Conservation (phyloP, 129 eudicot species). For the Escallonia herrerae region DNA sequence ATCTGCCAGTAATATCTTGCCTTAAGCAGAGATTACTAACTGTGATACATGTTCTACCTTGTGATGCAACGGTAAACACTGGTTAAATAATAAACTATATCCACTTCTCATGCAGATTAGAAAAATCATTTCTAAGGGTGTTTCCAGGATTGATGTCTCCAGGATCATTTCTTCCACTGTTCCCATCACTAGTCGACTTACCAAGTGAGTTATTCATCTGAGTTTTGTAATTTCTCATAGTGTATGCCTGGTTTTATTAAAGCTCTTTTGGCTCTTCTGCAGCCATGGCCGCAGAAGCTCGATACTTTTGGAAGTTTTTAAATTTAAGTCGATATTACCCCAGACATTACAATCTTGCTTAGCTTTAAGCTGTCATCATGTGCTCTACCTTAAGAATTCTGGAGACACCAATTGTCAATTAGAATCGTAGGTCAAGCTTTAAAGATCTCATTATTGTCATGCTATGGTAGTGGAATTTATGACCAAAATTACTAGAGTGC, state of each 20-base stretch:
- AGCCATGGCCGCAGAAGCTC: not conserved
- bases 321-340: not conserved
- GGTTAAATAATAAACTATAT: conserved; percentile 7
- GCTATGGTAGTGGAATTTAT: no score
- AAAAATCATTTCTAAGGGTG: conserved; percentile 48
- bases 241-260: no score
- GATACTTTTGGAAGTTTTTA: not conserved
- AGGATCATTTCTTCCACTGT: conserved; percentile 91
- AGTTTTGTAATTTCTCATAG: no score
- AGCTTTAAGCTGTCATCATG: no score
- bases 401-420: no score
- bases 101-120: conserved; percentile 46
- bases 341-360: not conserved
- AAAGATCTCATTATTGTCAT: no score
- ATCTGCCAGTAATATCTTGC: no score
- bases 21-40: not conserved
- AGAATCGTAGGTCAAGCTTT: no score
- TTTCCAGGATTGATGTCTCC: conserved; percentile 73
- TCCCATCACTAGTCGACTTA: conserved; percentile 72
- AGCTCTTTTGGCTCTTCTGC: not conserved
- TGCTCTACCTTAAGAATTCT: no score
- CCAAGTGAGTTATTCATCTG: conserved; percentile 51
- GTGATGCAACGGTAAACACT: not conserved
- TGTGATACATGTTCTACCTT: not conserved
- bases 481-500: no score